Evolutionary conservation across 2,329 filamentous ascomycete species (phyloP).

Genomic region (Colletotrichum lini): DNA sequence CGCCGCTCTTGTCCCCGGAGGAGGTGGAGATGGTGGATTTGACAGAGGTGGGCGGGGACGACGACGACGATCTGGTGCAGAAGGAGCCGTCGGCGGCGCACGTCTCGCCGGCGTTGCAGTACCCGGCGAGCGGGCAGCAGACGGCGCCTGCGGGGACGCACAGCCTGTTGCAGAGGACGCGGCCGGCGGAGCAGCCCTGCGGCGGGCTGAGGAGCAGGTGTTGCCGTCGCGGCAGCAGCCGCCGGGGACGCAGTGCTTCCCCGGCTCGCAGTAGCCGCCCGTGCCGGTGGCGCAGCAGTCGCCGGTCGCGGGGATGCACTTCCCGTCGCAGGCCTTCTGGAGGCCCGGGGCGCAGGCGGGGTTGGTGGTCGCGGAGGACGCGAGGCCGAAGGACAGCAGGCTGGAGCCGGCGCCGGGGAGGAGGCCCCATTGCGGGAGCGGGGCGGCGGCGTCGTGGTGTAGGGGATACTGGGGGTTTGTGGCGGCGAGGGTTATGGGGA

Average conservation of each 20-base stretch:
- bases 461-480: neutral
- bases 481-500: neutral
- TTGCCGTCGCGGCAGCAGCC: slow-evolving; percentile 54
- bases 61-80: slow-evolving; percentile 40
- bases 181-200: slow-evolving; percentile 46
- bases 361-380: neutral
- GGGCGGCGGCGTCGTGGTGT: slow-evolving; percentile 13
- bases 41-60: no score
- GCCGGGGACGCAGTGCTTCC: slow-evolving; percentile 48
- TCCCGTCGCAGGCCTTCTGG: slow-evolving; percentile 48
- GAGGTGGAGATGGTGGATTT: no score
- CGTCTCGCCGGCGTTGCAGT: slow-evolving; percentile 50
- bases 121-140: slow-evolving; percentile 49
- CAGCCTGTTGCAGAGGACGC: slow-evolving; percentile 47
- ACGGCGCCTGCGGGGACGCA: slow-evolving; percentile 51
- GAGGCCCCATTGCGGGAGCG: slow-evolving; percentile 22
- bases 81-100: slow-evolving; percentile 45
- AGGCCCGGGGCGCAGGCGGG: slow-evolving; percentile 43
- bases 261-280: slow-evolving; percentile 51
- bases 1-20: slow-evolving; percentile 40
- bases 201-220: slow-evolving; percentile 49
- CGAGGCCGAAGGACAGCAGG: slow-evolving; percentile 43
- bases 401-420: slow-evolving; percentile 44
- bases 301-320: slow-evolving; percentile 50
- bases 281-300: slow-evolving; percentile 50